A percentile compares a stretch with the other conserved stretches of the same genome.
These are phyloP conservation scores for Catunica adiposa DNA, from an alignment of 2,329 filamentous ascomycete species.

Conservation along the genomic window DNA sequence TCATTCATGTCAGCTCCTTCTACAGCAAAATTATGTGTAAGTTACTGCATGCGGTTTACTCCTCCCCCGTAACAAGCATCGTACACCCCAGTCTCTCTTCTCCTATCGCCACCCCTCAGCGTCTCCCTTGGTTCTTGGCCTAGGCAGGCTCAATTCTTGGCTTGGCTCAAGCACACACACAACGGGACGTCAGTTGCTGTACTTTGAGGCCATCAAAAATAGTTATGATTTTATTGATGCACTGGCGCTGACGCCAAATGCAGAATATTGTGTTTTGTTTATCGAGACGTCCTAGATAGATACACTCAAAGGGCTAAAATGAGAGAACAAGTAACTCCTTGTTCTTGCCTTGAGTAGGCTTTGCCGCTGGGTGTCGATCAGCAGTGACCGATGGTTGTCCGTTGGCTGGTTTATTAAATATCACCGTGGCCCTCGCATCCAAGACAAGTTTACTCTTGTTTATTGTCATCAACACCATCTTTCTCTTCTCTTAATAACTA, in stretches of 20 bases:
- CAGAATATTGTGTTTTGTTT: neutral
- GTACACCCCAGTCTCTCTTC: neutral
- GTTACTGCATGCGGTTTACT: neutral
- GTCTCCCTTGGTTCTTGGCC: neutral
- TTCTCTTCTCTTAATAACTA: neutral
- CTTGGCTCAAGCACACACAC: neutral
- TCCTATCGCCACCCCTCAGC: neutral
- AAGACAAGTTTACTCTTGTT: neutral
- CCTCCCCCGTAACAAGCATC: neutral
- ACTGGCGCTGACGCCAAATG: too few species aligned
- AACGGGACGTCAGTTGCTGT: neutral
- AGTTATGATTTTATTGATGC: neutral
- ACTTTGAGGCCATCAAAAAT: neutral
- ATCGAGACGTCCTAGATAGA: neutral
- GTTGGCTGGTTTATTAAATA: neutral
- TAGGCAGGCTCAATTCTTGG: neutral
- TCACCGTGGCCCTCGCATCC: neutral
- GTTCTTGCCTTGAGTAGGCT: neutral
- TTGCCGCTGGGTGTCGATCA: neutral
- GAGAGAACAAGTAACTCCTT: constrained; percentile 3
- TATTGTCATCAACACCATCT: neutral
- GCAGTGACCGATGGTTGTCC: neutral
- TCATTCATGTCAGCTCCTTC: neutral
- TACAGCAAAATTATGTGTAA: neutral
- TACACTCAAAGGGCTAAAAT: neutral